Conservation (phyloP, 2,329 filamentous ascomycete species). For the Penicillium sp. region DNA sequence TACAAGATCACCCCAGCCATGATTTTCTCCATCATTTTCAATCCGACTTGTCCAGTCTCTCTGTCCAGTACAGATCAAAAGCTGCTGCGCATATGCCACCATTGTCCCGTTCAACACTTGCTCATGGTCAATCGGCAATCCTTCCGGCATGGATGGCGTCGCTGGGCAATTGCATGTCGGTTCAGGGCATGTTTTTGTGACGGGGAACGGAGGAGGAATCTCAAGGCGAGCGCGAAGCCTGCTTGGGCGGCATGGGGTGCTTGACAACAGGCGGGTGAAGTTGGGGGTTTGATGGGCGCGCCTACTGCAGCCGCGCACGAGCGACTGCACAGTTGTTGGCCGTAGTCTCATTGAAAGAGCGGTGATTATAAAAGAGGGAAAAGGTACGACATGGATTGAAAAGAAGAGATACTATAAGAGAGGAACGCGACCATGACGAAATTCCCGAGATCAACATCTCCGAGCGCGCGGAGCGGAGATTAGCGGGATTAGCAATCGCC, state of each 20-base stretch:
- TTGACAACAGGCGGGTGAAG: constrained; percentile 23
- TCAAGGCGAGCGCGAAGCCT: constrained; percentile 30
- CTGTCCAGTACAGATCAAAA: constrained; percentile 78
- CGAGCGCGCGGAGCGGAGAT: constrained; percentile 18
- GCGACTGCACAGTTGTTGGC: constrained; percentile 8
- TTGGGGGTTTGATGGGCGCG: constrained; percentile 5
- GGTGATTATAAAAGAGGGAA: neutral
- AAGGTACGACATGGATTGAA: neutral
- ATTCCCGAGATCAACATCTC: neutral
- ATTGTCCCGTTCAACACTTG: constrained; percentile 74
- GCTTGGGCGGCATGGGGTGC: constrained; percentile 17
- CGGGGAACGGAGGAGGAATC: constrained; percentile 47
- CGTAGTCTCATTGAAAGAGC: neutral
- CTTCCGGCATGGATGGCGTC: constrained; percentile 67
- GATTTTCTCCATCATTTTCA: constrained; percentile 68
- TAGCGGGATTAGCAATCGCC: constrained; percentile 12
- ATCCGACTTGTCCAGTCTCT: constrained; percentile 81
- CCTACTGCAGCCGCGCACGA: constrained; percentile 14
- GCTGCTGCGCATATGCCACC: constrained; percentile 74
- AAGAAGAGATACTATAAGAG: neutral
- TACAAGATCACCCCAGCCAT: constrained; percentile 50
- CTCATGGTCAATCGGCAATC: constrained; percentile 72
- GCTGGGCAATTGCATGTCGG: constrained; percentile 75
- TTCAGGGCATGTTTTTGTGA: constrained; percentile 64
- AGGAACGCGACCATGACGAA: neutral